phyloP scores from a whole-genome alignment of 164 flowering plant species.

The Santalum album region DNA sequence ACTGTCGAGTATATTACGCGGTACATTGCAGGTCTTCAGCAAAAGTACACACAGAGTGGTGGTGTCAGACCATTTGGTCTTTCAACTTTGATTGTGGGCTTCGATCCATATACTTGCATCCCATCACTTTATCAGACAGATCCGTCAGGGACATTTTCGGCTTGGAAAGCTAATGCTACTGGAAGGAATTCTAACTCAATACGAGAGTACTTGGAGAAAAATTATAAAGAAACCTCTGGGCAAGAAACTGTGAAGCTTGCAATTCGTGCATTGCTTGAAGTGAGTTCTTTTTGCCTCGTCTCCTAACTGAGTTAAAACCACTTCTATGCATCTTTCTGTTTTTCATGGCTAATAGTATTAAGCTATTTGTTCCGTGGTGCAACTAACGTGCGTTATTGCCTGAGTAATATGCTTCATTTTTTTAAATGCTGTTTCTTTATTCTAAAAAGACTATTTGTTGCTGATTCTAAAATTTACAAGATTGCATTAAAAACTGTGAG shows the following conservation, averaged over 20 bases:
- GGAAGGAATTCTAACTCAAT: slow-evolving; percentile 3
- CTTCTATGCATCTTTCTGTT: no score
- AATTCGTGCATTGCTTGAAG: slow-evolving; percentile 4
- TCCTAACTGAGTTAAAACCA: no score
- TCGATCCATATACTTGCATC: slow-evolving; percentile 4
- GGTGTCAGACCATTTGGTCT: slow-evolving; percentile 2
- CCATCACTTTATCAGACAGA: slow-evolving; percentile 6
- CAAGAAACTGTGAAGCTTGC: slow-evolving; percentile 1
- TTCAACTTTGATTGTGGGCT: slow-evolving; percentile 1
- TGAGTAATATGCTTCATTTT: no score
- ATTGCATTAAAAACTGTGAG: no score
- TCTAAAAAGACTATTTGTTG: no score
- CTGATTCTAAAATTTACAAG: no score
- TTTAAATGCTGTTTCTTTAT: no score
- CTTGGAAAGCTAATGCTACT: slow-evolving; percentile 4
- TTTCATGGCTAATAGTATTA: no score
- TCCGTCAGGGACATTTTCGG: slow-evolving; percentile 4
- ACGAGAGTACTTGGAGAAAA: slow-evolving; percentile 3
- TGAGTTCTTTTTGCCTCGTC: neutral
- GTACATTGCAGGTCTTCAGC: slow-evolving; percentile 6
- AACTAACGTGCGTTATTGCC: no score
- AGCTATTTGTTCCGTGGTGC: no score
- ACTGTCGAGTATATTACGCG: slow-evolving; percentile 6
- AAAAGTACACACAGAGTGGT: slow-evolving; percentile 5
- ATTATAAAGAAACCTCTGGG: slow-evolving; percentile 3